Evolutionary conservation across 2,329 filamentous ascomycete genomes (phyloP), one percentile per base, ranked within the genome.

Genomic region (Arthroderma sp.): DNA sequence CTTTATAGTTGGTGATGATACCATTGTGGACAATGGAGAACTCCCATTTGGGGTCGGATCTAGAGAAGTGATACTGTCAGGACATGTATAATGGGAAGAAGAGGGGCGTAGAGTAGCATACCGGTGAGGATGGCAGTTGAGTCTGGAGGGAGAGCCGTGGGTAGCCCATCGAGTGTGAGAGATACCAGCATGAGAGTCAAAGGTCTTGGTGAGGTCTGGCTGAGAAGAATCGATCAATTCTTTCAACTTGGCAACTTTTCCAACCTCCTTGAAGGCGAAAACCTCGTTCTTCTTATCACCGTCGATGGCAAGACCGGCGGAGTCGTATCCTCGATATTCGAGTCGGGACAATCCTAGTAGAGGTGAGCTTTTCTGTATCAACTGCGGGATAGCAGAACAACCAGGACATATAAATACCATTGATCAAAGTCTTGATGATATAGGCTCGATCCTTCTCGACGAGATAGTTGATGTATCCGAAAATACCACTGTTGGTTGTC

Each of bases 1-100:
- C 91, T 77, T 98, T 98, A 80, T 98, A 98, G 78, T 98, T 98
- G 73, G 91, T 98, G 70, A 98, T 98, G 76, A 98, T 98, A 63
- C 91, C 91, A 71, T 98, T 98, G 82, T 98, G 91, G 50, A 96
- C 91, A 58, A 98, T 81, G 54, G 85, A 77, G 68, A 98, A 98
- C 71, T 98, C 84, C 87, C 89, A 98, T 60, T 72, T 85, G 57
- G 83, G 79, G 67, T 98, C 91, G 54, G 89, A 96, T 68, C 88
- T 93, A 15, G 31, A 11, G 27, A 4, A n/a, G 15, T 22, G 15
- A 22, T 22, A 22, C 15, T 22, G 15, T 22, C 15, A 22, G 15
- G 15, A 22, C 15, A 22, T 22, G 15, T 22, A 1, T 22, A 3
- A 15, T 47, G 33, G 41, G 43, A 31, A 22, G 22, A 36, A 27